Evolutionary conservation across 2,329 filamentous ascomycete genomes (phyloP), one percentile per base, ranked within the genome.

Genomic region (Raffaelea deltoideospora): DNA sequence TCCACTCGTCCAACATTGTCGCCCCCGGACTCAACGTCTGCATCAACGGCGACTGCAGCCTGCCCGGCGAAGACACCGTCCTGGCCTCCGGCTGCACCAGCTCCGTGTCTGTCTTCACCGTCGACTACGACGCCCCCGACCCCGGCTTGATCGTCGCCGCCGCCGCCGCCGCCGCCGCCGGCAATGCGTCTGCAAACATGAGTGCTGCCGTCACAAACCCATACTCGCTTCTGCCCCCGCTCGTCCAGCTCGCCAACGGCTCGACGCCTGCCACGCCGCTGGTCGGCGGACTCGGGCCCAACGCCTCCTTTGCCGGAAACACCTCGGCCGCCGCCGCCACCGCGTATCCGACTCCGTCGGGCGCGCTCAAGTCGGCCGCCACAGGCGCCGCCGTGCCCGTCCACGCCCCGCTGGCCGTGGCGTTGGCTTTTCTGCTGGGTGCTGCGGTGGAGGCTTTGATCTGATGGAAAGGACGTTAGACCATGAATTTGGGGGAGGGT

Each of bases 61-160:
- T 43, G 31, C 41, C 39, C 8, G 39, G 41, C 33, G 38, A 42
- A 19, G 35, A 41, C 3, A 30, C 24, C 3, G 42, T 42, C 3
- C 22, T 45, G 6, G 38, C 19, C 30, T 29, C 38, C 8, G 41
- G 34, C 23, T 48, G 47, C 42, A 32, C 35, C 33, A 47, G 43
- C 19, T 34, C 43, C 1, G 45, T 48, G 3, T 41, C 43, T 10
- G 35, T 48, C 10, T 48, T 47, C 24, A 43, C 44, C 2, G 35
- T 45, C 19, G 40, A 47, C 33, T 45, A 43, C 28, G 41, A 46
- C 30, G 39, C 44, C 11, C 33, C n/a, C n/a, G n/a, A n/a, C n/a
- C n/a, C n/a, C n/a, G n/a, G n/a, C n/a, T n/a, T n/a, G n/a, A n/a
- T n/a, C n/a, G n/a, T n/a, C n/a, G n/a, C n/a, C n/a, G n/a, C n/a